These are phyloP conservation scores for Globisporangium cylindrosporum DNA, from an alignment of 352 stramenopile species.

Conservation along the genomic window DNA sequence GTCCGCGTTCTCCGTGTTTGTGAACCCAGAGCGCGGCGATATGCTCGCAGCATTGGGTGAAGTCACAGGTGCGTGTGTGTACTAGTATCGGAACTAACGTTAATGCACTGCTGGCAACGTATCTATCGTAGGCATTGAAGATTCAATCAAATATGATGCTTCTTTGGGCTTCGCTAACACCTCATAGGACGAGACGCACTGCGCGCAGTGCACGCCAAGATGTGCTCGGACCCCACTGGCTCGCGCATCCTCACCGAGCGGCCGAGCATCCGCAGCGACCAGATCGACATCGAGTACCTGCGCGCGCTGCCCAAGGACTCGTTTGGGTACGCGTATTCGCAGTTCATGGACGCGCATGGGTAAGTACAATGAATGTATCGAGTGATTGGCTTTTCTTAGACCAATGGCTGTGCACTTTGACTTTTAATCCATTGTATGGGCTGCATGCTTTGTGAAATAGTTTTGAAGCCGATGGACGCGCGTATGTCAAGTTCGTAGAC, in stretches of 20 bases:
- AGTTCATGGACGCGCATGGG: slow-evolving; percentile 90
- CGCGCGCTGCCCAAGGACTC: slow-evolving; percentile 62
- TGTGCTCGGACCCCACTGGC: slow-evolving; percentile 86
- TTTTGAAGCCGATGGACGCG: slow-evolving; percentile 79
- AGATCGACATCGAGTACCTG: slow-evolving; percentile 74
- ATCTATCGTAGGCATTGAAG: no score
- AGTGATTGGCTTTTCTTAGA: not conserved
- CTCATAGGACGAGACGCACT: slow-evolving; percentile 71
- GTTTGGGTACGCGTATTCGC: slow-evolving; percentile 90
- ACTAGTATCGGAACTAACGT: not conserved
- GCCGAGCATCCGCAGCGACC: slow-evolving; percentile 71
- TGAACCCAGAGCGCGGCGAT: slow-evolving; percentile 92
- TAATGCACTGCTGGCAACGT: no score
- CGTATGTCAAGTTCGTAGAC: slow-evolving; percentile 82
- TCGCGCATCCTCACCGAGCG: slow-evolving; percentile 87
- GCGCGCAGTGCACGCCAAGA: slow-evolving; percentile 73
- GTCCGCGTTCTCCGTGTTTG: slow-evolving; percentile 88
- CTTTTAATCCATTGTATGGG: no score
- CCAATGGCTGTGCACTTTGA: no score
- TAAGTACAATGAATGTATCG: slow-evolving; percentile 14
- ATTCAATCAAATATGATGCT: not conserved
- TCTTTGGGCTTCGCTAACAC: not conserved
- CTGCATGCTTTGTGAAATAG: no score
- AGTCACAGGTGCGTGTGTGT: slow-evolving; percentile 70
- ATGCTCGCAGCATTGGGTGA: slow-evolving; percentile 95